Percentiles rank a stretch among this genome's conserved stretches.
Conservation (phyloP, 2,329 filamentous ascomycete species). For the Penicillium sp. region DNA sequence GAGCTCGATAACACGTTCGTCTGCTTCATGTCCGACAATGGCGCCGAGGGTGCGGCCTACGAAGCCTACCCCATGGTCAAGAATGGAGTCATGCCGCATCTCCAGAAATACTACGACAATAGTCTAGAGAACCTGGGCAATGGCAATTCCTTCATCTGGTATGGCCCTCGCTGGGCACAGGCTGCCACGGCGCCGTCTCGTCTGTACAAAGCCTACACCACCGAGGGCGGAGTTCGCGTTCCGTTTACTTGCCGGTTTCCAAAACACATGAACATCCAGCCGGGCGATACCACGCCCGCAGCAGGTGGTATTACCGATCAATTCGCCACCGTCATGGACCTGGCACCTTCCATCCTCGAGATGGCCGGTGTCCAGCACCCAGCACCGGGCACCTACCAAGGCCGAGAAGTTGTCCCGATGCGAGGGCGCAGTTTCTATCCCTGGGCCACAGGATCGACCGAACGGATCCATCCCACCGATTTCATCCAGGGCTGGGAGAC, state of each 20-base stretch:
- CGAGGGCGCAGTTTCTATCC: constrained; percentile 45
- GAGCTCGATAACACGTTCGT: constrained; percentile 61
- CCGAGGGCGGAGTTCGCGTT: constrained; percentile 49
- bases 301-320: constrained; percentile 42
- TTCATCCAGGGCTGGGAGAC: constrained; percentile 54
- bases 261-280: constrained; percentile 14
- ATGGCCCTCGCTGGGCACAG: constrained; percentile 53
- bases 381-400: constrained; percentile 45
- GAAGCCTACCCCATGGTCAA: constrained; percentile 55
- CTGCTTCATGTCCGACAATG: constrained; percentile 59
- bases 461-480: constrained; percentile 46
- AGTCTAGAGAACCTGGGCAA: constrained; percentile 54
- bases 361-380: constrained; percentile 46
- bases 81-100: constrained; percentile 48
- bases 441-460: constrained; percentile 32
- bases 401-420: constrained; percentile 48
- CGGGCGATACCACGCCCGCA: constrained; percentile 18
- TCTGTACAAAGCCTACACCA: constrained; percentile 46
- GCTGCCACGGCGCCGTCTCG: constrained; percentile 48
- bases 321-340: constrained; percentile 51
- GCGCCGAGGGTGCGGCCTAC: constrained; percentile 54
- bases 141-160: constrained; percentile 55
- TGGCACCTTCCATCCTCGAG: constrained; percentile 42
- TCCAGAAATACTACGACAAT: constrained; percentile 55
- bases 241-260: constrained; percentile 47